These are phyloP conservation scores for Silene latifolia DNA, from an alignment of 148 eudicot genomes.

Conservation along the genomic window DNA sequence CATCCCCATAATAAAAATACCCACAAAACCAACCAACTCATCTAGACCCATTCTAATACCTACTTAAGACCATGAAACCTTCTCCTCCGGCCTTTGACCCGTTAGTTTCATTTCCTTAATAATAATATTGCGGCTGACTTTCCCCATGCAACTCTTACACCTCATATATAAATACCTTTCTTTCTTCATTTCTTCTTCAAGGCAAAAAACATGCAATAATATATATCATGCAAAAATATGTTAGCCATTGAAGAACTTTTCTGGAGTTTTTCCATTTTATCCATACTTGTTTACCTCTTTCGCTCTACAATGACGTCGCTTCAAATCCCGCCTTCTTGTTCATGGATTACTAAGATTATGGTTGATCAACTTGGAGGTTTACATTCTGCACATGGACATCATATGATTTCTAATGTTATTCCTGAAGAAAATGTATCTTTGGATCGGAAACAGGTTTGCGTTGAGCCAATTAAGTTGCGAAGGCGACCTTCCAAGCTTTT, in stretches of 20 bases:
- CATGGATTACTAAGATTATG: slow-evolving; percentile 17
- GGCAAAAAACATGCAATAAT: background rate
- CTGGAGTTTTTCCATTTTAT: slow-evolving; percentile 18
- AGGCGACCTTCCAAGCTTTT: slow-evolving; percentile 40
- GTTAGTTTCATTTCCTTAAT: background rate
- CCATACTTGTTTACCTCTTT: background rate
- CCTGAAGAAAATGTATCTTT: background rate
- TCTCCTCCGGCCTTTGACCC: slow-evolving; percentile 15
- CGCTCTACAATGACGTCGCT: slow-evolving; percentile 15
- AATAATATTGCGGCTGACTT: background rate
- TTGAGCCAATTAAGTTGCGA: slow-evolving; percentile 19
- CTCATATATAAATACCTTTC: slow-evolving; percentile 2
- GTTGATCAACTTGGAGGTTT: slow-evolving; percentile 24
- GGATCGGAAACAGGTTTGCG: background rate
- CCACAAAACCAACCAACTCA: background rate
- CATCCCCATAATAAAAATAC: background rate
- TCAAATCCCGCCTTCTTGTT: slow-evolving; percentile 2
- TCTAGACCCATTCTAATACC: background rate
- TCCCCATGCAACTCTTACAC: background rate
- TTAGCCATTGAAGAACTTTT: slow-evolving; percentile 9
- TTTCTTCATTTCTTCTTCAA: background rate
- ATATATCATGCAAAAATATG: slow-evolving; percentile 9
- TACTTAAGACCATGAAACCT: background rate
- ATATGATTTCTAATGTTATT: background rate
- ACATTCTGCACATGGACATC: slow-evolving; percentile 1